Conservation (phyloP, 495 filamentous ascomycete genomes). For the Penicillium bovifimosum region DNA sequence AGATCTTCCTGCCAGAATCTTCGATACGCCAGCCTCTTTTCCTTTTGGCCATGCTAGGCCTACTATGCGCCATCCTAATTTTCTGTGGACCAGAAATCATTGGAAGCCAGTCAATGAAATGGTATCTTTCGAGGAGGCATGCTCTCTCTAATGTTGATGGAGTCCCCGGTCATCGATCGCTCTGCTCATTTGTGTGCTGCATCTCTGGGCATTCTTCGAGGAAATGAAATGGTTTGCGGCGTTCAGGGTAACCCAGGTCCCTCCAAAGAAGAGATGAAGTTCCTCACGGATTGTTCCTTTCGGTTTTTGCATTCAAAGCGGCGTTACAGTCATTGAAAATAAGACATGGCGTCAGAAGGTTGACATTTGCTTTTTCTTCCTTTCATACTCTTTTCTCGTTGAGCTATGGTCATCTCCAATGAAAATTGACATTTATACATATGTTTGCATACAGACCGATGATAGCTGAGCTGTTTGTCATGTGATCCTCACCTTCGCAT, state of each 20-base stretch:
- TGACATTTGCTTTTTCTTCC: slow-evolving; percentile 5
- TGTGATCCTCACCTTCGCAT: neutral
- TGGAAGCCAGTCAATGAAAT: neutral
- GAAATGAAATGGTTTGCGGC: neutral
- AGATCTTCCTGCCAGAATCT: neutral
- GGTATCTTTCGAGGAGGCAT: neutral
- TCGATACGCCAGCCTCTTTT: neutral
- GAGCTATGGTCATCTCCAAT: too few species aligned
- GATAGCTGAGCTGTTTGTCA: neutral
- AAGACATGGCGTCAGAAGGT: slow-evolving; percentile 12
- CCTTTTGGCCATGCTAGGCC: neutral
- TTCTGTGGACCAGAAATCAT: neutral
- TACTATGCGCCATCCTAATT: neutral
- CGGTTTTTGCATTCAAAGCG: slow-evolving; percentile 12
- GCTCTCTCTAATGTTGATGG: neutral
- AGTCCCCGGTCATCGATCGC: neutral
- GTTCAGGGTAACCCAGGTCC: neutral
- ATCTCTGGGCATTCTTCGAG: neutral
- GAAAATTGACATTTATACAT: too few species aligned
- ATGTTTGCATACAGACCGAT: too few species aligned
- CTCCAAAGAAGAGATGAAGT: neutral
- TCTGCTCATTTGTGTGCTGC: neutral
- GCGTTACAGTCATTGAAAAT: slow-evolving; percentile 11
- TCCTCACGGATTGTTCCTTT: neutral
- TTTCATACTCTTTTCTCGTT: neutral